phyloP scores from a whole-genome alignment of 345 rosid genomes.

The Melastoma malabathricum region DNA sequence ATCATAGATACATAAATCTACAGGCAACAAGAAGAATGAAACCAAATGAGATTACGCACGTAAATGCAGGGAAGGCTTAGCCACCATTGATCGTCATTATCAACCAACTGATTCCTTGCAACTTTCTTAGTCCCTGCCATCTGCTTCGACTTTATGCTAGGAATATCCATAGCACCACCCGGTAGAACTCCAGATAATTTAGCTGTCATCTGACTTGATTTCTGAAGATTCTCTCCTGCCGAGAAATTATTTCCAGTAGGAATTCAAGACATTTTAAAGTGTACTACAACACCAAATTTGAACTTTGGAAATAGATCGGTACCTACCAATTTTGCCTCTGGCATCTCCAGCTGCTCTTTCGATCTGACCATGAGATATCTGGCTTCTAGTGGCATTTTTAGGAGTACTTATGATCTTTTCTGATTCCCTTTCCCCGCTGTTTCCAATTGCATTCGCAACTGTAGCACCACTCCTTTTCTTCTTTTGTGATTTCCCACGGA shows the following conservation, averaged over 20 bases:
- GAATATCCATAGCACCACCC: too few species aligned
- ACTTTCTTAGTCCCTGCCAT: too few species aligned
- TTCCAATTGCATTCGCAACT: neutral
- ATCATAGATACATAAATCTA: too few species aligned
- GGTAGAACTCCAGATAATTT: neutral
- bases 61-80: slow-evolving; percentile 58
- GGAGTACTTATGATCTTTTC: neutral
- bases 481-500: neutral
- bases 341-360: slow-evolving; percentile 15
- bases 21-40: too few species aligned
- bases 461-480: slow-evolving; percentile 3
- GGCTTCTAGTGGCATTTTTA: neutral
- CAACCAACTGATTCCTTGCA: slow-evolving; percentile 9
- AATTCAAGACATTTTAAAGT: neutral
- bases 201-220: slow-evolving; percentile 13
- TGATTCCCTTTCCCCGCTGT: neutral
- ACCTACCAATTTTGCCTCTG: slow-evolving; percentile 24
- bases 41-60: slow-evolving; percentile 21
- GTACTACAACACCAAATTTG: neutral
- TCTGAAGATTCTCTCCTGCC: neutral
- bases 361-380: slow-evolving; percentile 3
- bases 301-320: neutral
- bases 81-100: slow-evolving; percentile 46
- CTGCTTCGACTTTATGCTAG: too few species aligned
- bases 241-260: too few species aligned